phyloP scores from a whole-genome alignment of 2,329 filamentous ascomycete species.

The Colletotrichum lindemuthianum region DNA sequence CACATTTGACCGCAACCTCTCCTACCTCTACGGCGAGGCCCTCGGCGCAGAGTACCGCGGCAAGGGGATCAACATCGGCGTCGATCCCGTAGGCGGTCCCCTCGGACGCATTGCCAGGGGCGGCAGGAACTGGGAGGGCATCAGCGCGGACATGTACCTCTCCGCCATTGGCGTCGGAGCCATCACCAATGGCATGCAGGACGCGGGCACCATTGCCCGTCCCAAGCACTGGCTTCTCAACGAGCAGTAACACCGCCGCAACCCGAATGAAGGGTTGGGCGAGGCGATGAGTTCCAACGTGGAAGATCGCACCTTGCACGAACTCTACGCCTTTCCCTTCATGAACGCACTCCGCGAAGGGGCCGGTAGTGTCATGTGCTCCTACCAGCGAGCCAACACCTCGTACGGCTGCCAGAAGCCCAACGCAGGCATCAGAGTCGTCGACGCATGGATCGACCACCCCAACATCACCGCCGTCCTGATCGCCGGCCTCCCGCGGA shows the following conservation, averaged over 20 bases:
- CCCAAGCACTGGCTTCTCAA: slow-evolving; percentile 70
- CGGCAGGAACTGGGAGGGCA: slow-evolving; percentile 39
- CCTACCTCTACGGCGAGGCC: slow-evolving; percentile 62
- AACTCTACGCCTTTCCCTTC: too few relatives aligned
- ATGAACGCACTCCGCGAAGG: too few relatives aligned
- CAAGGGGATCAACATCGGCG: slow-evolving; percentile 40
- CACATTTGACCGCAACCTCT: slow-evolving; percentile 63
- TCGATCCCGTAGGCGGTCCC: slow-evolving; percentile 41
- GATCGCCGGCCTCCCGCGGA: slow-evolving; percentile 69
- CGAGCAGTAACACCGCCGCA: slow-evolving; percentile 67
- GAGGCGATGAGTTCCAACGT: too few relatives aligned
- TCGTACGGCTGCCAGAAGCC: too few relatives aligned
- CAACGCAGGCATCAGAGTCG: too few relatives aligned
- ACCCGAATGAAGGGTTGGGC: too few relatives aligned
- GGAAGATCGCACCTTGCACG: too few relatives aligned
- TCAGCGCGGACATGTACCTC: slow-evolving; percentile 40
- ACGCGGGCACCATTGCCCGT: neutral
- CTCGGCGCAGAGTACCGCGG: slow-evolving; percentile 39
- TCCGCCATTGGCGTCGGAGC: slow-evolving; percentile 17
- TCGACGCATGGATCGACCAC: slow-evolving; percentile 61
- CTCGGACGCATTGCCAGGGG: slow-evolving; percentile 41
- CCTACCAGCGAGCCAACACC: too few relatives aligned
- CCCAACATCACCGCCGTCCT: slow-evolving; percentile 66
- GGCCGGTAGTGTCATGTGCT: too few relatives aligned
- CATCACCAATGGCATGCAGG: slow-evolving; percentile 19